phyloP scores from a whole-genome alignment of 2,329 filamentous ascomycete species.

The Alternaria brassicicola region DNA sequence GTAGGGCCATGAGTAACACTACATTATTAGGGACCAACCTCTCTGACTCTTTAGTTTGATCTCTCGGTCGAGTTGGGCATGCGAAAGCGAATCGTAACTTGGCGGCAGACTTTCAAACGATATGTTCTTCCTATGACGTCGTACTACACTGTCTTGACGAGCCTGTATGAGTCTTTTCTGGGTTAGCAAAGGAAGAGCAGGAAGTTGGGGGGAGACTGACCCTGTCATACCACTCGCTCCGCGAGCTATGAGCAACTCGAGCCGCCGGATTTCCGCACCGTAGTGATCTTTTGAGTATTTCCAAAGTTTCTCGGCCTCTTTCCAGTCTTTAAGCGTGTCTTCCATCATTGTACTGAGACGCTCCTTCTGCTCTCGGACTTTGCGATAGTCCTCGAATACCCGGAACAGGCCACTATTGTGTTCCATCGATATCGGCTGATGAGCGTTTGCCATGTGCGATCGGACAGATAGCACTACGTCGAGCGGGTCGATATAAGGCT shows the following conservation, averaged over 20 bases:
- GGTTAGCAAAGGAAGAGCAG: constrained; percentile 5
- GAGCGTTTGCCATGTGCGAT: constrained; percentile 32
- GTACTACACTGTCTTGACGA: constrained; percentile 50
- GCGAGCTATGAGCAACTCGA: constrained; percentile 53
- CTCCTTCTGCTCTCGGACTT: constrained; percentile 45
- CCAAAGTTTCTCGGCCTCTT: constrained; percentile 43
- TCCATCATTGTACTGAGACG: constrained; percentile 34
- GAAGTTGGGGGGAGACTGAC: constrained; percentile 11
- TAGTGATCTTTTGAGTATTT: constrained; percentile 43
- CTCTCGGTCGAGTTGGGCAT: constrained; percentile 30
- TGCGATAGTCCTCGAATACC: constrained; percentile 52
- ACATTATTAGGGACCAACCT: constrained; percentile 20
- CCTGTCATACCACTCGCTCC: constrained; percentile 50
- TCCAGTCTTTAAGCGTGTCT: constrained; percentile 33
- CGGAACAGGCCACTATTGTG: constrained; percentile 49
- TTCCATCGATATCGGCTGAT: constrained; percentile 33
- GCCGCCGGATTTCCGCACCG: constrained; percentile 51
- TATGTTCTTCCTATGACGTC: constrained; percentile 26
- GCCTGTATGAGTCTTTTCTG: constrained; percentile 45
- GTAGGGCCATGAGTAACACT: not conserved
- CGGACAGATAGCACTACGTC: constrained; percentile 33
- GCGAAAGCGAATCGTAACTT: constrained; percentile 20
- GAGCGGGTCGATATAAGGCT: constrained; percentile 34
- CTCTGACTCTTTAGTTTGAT: constrained; percentile 33
- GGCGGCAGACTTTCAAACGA: constrained; percentile 17